Base-by-base conservation (phyloP, 2,329 filamentous ascomycete species). In the Ceratocystis variospora region DNA sequence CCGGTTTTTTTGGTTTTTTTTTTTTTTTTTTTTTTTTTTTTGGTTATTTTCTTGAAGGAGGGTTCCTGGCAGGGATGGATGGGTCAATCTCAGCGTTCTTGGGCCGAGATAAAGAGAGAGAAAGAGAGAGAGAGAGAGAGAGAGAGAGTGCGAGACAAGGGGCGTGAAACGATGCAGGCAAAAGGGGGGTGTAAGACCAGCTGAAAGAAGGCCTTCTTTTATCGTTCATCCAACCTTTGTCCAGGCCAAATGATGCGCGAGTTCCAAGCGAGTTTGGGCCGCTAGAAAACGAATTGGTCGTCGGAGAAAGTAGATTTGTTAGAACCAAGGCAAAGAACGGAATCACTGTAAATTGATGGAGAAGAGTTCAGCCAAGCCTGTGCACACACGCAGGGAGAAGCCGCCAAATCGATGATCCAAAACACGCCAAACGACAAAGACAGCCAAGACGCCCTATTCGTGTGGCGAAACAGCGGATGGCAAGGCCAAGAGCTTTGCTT, bases 1-100 rank as follows among this genome's bases (percentile, higher is more conserved):
- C n/a, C n/a, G n/a, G n/a, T n/a, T n/a, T n/a, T n/a, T n/a, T n/a
- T n/a, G n/a, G n/a, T n/a, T n/a, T n/a, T n/a, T n/a, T n/a, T n/a
- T n/a, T n/a, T n/a, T n/a, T n/a, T n/a, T n/a, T n/a, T n/a, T n/a
- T n/a, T n/a, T 57, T 15, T 57, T 33, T 37, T 10, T 37, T 37
- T 12, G 33, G 33, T 37, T 37, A 37, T 37, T 12, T 37, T 37
- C 33, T 37, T 28, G 25, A 31, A 31, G 62, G 44, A 28, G 48
- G 62, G 31, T 64, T 48, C 62, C 62, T 64, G 48, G 62, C 62
- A 64, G 46, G 22, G 22, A 22, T 22, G 62, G 62, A 55, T 64
- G 44, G 10, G 31, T 19, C 5, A 62, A 62, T 31, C 33, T 22
- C 61, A 62, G 37, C 3, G 37, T 41, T 48, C 41, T 44, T 31